Conservation (phyloP, 2,329 filamentous ascomycete species). For the Stylonectria norvegica region DNA sequence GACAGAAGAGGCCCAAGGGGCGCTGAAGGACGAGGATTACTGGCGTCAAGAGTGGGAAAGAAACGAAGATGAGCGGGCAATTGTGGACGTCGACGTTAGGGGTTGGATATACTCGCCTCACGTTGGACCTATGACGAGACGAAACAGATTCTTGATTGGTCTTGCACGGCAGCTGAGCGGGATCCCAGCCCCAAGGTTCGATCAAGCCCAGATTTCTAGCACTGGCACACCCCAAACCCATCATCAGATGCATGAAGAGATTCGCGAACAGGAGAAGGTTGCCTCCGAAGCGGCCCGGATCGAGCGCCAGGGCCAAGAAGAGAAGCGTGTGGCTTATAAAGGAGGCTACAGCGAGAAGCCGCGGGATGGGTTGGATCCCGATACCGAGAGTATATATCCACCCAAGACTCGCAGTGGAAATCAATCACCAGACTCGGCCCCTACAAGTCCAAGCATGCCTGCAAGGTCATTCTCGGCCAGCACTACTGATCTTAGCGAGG, state of each 20-base stretch:
- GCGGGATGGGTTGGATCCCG: constrained; percentile 39
- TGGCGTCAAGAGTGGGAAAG: constrained; percentile 77
- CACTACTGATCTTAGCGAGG: constrained; percentile 62
- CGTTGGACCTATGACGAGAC: constrained; percentile 76
- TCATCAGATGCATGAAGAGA: constrained; percentile 40
- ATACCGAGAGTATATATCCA: constrained; percentile 31
- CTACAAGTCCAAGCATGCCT: constrained; percentile 42
- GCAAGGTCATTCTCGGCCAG: constrained; percentile 35
- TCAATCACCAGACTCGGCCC: constrained; percentile 37
- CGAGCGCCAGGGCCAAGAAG: constrained; percentile 65
- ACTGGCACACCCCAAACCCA: constrained; percentile 19
- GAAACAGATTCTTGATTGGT: constrained; percentile 82
- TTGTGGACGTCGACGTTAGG: constrained; percentile 91
- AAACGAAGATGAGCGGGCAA: constrained; percentile 75
- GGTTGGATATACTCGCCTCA: constrained; percentile 94
- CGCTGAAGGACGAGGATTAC: constrained; percentile 64
- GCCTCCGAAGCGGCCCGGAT: constrained; percentile 74
- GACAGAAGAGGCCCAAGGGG: constrained; percentile 32
- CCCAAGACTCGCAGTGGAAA: constrained; percentile 30
- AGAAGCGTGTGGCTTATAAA: constrained; percentile 66
- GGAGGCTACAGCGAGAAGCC: constrained; percentile 72
- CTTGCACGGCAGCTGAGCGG: constrained; percentile 85
- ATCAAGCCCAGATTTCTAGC: constrained; percentile 26
- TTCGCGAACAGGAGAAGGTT: constrained; percentile 62
- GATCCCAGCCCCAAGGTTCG: constrained; percentile 63